Conservation (phyloP, 768 basidiomycete genomes). For the Russula griseocarnosa region DNA sequence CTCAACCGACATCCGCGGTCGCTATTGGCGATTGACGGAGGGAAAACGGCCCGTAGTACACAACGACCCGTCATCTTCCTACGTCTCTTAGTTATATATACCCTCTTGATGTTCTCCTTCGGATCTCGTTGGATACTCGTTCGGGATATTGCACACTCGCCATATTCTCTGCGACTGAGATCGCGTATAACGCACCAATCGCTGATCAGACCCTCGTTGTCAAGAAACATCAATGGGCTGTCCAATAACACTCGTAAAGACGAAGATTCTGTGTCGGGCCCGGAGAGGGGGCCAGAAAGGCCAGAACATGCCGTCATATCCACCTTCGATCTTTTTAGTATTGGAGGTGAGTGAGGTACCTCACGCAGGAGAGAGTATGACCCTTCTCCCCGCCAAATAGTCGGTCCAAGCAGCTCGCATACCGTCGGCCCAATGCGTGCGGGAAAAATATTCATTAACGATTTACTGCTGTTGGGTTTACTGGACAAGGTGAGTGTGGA, state of each 20-base stretch:
- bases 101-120: not conserved
- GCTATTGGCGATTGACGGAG: not conserved
- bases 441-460: constrained; percentile 79
- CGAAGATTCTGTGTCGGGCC: not conserved
- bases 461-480: constrained; percentile 62
- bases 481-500: constrained; percentile 56
- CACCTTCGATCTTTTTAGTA: constrained; percentile 88
- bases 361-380: not conserved
- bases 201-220: not conserved
- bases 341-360: constrained; percentile 58
- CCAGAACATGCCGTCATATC: constrained; percentile 86
- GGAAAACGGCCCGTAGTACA: no score
- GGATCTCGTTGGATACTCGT: not conserved
- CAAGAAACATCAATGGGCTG: not conserved
- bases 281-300: constrained; percentile 9
- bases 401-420: constrained; percentile 59
- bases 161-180: not conserved
- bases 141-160: not conserved
- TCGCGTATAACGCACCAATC: not conserved
- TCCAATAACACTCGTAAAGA: not conserved
- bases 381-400: constrained; percentile 31
- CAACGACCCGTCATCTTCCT: no score
- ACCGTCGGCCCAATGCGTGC: constrained; percentile 88
- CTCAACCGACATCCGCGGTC: not conserved
- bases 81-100: not conserved